These are phyloP conservation scores for Septoria petroselini DNA, from an alignment of 2,329 filamentous ascomycete genomes.

Conservation along the genomic window DNA sequence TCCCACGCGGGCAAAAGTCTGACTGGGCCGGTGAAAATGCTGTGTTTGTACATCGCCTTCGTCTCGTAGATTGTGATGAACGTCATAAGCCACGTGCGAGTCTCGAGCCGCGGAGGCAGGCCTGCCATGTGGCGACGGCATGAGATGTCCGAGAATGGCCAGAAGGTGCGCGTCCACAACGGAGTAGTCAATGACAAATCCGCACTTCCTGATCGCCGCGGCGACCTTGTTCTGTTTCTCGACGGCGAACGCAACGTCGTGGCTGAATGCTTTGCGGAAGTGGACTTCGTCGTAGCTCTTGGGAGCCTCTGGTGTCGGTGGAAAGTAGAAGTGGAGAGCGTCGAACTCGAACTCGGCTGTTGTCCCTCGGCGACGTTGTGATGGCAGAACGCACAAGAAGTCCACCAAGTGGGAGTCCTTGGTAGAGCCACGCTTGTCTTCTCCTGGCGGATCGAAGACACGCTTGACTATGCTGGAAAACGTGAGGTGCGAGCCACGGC, in stretches of 20 bases:
- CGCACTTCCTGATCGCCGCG: background rate
- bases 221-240: constrained; percentile 1
- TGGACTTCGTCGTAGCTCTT: constrained; percentile 6
- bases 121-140: background rate
- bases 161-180: constrained; percentile 6
- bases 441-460: background rate
- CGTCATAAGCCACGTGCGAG: background rate
- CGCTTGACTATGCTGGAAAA: constrained; percentile 6
- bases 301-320: background rate
- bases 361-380: background rate
- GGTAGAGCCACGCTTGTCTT: too few species aligned
- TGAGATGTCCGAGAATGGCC: constrained; percentile 1
- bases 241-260: constrained; percentile 9
- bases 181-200: constrained; percentile 1
- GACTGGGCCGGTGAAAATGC: background rate
- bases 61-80: constrained; percentile 1
- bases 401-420: too few species aligned
- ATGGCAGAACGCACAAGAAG: too few species aligned
- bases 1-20: background rate
- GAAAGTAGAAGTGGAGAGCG: constrained; percentile 4
- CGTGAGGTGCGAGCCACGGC: background rate
- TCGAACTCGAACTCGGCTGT: background rate
- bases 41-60: background rate
- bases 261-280: constrained; percentile 3
- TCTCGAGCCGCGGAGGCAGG: background rate